phyloP scores from a whole-genome alignment of 2,329 filamentous ascomycete species.

The Fusarium albosuccineum region DNA sequence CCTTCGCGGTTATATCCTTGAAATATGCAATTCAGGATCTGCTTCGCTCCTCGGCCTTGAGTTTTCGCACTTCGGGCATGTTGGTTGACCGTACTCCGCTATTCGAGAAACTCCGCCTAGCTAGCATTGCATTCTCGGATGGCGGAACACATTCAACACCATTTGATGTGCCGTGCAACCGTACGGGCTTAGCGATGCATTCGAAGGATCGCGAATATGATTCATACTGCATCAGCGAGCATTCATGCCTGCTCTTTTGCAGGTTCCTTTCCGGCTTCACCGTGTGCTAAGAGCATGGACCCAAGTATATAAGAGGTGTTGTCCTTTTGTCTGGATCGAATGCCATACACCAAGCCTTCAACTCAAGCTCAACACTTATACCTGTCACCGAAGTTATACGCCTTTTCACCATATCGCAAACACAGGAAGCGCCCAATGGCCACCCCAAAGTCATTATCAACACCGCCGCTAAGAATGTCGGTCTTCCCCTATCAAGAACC shows the following conservation, averaged over 20 bases:
- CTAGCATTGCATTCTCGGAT: background rate
- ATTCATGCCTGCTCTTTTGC: background rate
- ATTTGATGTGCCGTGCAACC: background rate
- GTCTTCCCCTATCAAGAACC: background rate
- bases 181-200: background rate
- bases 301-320: background rate
- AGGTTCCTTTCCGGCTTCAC: no score
- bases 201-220: background rate
- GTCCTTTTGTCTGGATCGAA: background rate
- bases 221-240: background rate
- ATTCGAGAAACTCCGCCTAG: background rate
- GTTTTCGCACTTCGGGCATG: background rate
- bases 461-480: slow-evolving; percentile 35
- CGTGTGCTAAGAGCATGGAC: background rate
- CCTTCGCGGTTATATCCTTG: background rate
- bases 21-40: background rate
- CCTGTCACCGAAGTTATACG: background rate
- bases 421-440: slow-evolving; percentile 11
- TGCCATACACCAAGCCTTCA: background rate
- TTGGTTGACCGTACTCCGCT: background rate
- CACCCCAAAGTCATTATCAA: slow-evolving; percentile 36
- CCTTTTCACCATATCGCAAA: slow-evolving; percentile 17
- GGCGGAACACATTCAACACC: background rate
- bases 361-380: background rate
- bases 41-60: slow-evolving; percentile 6